Percentiles rank a stretch among this genome's conserved stretches.
Conservation (phyloP, 2,329 filamentous ascomycete genomes). For the Sporothrix curviconia region DNA sequence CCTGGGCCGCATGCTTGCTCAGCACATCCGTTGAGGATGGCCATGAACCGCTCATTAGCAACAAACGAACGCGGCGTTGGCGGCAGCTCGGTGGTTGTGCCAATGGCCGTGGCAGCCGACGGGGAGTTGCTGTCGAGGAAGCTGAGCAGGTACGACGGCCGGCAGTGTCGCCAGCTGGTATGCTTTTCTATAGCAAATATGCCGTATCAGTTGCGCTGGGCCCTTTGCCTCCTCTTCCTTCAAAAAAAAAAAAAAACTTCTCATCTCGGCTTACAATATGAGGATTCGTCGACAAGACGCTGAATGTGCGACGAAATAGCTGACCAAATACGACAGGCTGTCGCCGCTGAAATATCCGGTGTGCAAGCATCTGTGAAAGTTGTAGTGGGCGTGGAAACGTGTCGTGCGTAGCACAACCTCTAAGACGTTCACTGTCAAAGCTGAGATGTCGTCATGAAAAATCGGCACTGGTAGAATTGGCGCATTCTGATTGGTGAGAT, state of each 20-base stretch:
- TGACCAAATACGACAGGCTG: conserved; percentile 18
- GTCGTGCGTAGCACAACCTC: too few species aligned
- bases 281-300: conserved; percentile 44
- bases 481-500: conserved; percentile 1
- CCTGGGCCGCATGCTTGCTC: conserved; percentile 26
- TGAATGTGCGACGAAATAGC: conserved; percentile 30
- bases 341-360: conserved; percentile 22
- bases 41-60: conserved; percentile 53
- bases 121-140: conserved; percentile 54
- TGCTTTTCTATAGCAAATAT: conserved; percentile 45
- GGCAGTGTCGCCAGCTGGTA: conserved; percentile 43
- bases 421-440: not conserved
- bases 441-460: conserved; percentile 13
- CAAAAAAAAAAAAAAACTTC: too few species aligned
- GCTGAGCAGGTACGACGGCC: conserved; percentile 48
- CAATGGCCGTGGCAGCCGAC: conserved; percentile 48
- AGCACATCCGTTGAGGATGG: conserved; percentile 28
- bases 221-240: too few species aligned
- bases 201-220: not conserved
- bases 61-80: conserved; percentile 55
- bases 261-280: conserved; percentile 39
- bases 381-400: not conserved
- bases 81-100: conserved; percentile 51
- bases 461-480: not conserved
- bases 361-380: conserved; percentile 19